phyloP scores from a whole-genome alignment of 2,329 filamentous ascomycete genomes.

The Microcyclospora tardicrescens region DNA sequence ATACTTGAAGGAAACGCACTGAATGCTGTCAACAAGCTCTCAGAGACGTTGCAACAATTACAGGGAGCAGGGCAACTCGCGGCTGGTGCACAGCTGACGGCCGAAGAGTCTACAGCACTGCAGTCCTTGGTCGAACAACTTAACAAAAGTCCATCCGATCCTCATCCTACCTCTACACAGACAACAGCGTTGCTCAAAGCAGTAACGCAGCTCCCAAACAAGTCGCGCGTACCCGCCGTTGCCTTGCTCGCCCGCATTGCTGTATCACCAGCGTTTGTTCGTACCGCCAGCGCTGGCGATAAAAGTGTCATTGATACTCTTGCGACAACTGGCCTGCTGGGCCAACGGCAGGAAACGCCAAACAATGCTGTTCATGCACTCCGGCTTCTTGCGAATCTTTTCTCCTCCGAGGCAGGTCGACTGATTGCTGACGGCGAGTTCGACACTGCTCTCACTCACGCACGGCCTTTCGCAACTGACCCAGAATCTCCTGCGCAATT shows the following conservation, averaged over 20 bases:
- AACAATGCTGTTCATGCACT: constrained; percentile 84
- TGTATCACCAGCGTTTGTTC: constrained; percentile 52
- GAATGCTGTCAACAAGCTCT: constrained; percentile 46
- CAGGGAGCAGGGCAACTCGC: constrained; percentile 37
- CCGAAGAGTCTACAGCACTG: constrained; percentile 54
- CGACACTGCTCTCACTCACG: constrained; percentile 47
- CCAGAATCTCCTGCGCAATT: constrained; percentile 50
- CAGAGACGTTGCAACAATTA: constrained; percentile 53
- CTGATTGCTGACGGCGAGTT: constrained; percentile 42
- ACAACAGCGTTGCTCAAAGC: constrained; percentile 51
- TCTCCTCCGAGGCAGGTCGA: constrained; percentile 60
- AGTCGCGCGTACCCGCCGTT: constrained; percentile 68
- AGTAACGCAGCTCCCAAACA: constrained; percentile 65
- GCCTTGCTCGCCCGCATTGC: constrained; percentile 79
- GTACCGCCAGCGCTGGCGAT: constrained; percentile 37
- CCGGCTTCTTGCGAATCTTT: constrained; percentile 72
- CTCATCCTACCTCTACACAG: constrained; percentile 23
- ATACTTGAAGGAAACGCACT: constrained; percentile 22
- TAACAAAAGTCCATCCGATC: constrained; percentile 37
- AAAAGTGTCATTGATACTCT: constrained; percentile 49
- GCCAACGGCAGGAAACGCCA: constrained; percentile 42
- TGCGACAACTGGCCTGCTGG: constrained; percentile 44
- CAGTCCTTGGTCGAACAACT: constrained; percentile 49
- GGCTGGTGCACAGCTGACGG: constrained; percentile 53
- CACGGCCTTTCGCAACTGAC: constrained; percentile 49